Percentiles rank a stretch among this genome's conserved stretches.
These are phyloP conservation scores for Pseudodiploospora longispora DNA, from an alignment of 2,329 filamentous ascomycete genomes.

Conservation along the genomic window DNA sequence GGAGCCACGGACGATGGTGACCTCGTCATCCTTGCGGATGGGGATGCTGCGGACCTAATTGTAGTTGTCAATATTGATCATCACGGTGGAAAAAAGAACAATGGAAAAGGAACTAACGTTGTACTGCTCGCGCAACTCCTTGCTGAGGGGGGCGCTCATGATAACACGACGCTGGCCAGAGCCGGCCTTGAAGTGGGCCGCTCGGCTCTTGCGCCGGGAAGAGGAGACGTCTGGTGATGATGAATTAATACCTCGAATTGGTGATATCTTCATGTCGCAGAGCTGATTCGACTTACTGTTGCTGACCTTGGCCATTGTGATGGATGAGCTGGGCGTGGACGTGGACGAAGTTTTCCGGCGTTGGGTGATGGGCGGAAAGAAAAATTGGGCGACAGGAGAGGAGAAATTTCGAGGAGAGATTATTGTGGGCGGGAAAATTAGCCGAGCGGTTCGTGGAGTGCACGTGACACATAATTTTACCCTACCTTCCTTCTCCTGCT, in stretches of 20 bases:
- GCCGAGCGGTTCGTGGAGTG: constrained; percentile 10
- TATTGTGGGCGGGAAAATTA: constrained; percentile 25
- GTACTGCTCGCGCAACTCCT: constrained; percentile 98
- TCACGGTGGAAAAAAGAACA: neutral
- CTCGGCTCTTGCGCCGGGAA: constrained; percentile 97
- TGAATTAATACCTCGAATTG: constrained; percentile 4
- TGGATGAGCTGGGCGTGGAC: constrained; percentile 11
- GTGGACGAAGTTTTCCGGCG: constrained; percentile 21
- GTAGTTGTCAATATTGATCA: constrained; percentile 5
- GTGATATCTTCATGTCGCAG: neutral
- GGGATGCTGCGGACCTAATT: constrained; percentile 87
- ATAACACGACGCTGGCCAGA: constrained; percentile 91
- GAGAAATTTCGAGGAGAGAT: constrained; percentile 4
- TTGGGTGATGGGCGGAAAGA: constrained; percentile 19
- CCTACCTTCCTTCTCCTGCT: constrained; percentile 3
- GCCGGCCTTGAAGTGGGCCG: constrained; percentile 93
- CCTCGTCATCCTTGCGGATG: constrained; percentile 96
- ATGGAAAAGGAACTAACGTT: constrained; percentile 56
- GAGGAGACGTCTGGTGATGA: constrained; percentile 48
- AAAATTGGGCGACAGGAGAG: neutral
- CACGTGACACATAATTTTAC: constrained; percentile 24
- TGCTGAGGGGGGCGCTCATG: constrained; percentile 93
- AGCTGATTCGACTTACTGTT: constrained; percentile 34
- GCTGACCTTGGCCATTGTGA: constrained; percentile 67
- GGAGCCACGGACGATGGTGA: constrained; percentile 81